phyloP scores from a whole-genome alignment of 2,329 filamentous ascomycete species.

The Epichloe elymi region DNA sequence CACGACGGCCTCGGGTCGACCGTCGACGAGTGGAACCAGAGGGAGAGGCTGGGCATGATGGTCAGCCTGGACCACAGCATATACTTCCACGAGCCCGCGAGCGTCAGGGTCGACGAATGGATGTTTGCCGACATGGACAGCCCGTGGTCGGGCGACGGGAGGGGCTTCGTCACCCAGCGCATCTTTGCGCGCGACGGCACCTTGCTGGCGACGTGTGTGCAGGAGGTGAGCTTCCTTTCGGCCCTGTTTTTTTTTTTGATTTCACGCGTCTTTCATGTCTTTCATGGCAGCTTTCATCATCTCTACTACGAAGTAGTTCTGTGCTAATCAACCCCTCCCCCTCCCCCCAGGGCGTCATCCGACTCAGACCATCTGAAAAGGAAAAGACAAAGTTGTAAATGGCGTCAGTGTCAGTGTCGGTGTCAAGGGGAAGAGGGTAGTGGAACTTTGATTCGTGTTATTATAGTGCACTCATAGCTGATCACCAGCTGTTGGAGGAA shows the following conservation, averaged over 20 bases:
- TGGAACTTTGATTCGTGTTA: too few species aligned
- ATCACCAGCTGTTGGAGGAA: too few species aligned
- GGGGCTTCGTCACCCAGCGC: slow-evolving; percentile 62
- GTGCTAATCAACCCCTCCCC: too few species aligned
- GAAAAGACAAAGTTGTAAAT: slow-evolving; percentile 2
- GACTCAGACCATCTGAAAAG: background rate
- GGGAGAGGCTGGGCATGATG: slow-evolving; percentile 66
- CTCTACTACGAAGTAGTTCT: background rate
- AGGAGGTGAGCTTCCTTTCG: slow-evolving; percentile 45
- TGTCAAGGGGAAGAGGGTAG: too few species aligned
- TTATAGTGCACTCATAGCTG: too few species aligned
- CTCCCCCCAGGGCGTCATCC: slow-evolving; percentile 3
- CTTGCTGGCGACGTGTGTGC: slow-evolving; percentile 64
- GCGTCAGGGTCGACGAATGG: slow-evolving; percentile 56
- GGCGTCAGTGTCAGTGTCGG: too few species aligned
- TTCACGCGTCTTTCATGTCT: background rate
- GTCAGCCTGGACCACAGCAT: slow-evolving; percentile 67
- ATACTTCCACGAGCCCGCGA: slow-evolving; percentile 50
- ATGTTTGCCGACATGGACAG: slow-evolving; percentile 70
- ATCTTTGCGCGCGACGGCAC: slow-evolving; percentile 60
- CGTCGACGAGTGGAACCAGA: slow-evolving; percentile 34
- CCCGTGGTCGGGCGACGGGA: slow-evolving; percentile 66
- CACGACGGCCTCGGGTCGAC: slow-evolving; percentile 26
- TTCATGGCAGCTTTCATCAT: background rate
- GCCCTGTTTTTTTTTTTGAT: background rate